These are phyloP conservation scores for Krasilnikovozyma curviuscula DNA, from an alignment of 768 basidiomycete species.

Conservation along the genomic window DNA sequence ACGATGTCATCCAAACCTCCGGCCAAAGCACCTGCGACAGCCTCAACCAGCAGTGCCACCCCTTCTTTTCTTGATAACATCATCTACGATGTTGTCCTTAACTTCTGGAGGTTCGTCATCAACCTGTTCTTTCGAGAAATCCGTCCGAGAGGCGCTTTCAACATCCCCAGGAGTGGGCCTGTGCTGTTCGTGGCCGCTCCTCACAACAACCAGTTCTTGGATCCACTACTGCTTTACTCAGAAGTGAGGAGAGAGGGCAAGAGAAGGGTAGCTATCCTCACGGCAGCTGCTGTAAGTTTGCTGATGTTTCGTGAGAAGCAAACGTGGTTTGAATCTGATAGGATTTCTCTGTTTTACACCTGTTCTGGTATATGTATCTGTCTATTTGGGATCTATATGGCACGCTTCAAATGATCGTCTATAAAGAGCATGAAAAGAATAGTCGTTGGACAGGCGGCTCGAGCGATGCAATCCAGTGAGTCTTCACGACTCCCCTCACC, in stretches of 20 bases:
- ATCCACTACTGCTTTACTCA: slow-evolving; percentile 63
- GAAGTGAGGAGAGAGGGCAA: slow-evolving; percentile 70
- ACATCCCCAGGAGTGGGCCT: slow-evolving; percentile 75
- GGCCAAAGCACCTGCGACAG: no score
- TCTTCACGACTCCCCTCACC: slow-evolving; percentile 17
- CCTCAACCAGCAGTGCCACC: no score
- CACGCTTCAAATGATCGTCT: neutral
- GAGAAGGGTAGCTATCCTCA: slow-evolving; percentile 64
- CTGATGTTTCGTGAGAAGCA: neutral
- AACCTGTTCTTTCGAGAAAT: slow-evolving; percentile 95
- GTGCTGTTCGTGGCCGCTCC: slow-evolving; percentile 86
- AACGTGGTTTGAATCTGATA: neutral
- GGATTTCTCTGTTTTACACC: neutral
- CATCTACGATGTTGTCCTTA: no score
- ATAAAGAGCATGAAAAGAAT: slow-evolving; percentile 50
- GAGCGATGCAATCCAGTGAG: slow-evolving; percentile 72
- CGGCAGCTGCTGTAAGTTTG: slow-evolving; percentile 47
- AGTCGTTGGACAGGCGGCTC: slow-evolving; percentile 59
- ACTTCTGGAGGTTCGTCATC: slow-evolving; percentile 57
- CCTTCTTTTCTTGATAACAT: no score
- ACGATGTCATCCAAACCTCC: no score
- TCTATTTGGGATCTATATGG: neutral
- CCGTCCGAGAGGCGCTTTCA: slow-evolving; percentile 79
- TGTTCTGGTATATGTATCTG: neutral
- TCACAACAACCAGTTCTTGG: slow-evolving; percentile 90